These are phyloP conservation scores for Vanrija sp. DNA, from an alignment of 1,284 basidiomycete genomes.

Conservation along the genomic window DNA sequence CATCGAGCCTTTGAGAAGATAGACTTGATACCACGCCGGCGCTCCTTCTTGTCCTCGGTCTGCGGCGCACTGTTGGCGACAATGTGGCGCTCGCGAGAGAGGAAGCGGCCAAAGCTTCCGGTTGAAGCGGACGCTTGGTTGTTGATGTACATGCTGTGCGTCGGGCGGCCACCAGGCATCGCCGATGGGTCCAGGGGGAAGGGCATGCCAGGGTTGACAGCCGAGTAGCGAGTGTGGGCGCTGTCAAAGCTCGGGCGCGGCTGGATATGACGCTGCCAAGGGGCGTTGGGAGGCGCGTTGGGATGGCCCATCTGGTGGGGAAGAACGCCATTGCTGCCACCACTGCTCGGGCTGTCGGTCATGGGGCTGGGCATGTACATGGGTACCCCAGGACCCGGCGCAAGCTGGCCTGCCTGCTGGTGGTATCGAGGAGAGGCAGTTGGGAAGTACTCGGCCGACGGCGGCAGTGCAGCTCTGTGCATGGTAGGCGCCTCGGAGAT, in stretches of 20 bases:
- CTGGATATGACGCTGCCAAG: conserved; percentile 9
- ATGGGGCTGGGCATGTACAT: no score
- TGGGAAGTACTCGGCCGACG: conserved; percentile 18
- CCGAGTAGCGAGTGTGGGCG: no score
- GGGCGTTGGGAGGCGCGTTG: no score
- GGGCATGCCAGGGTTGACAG: no score
- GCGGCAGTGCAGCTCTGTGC: conserved; percentile 11
- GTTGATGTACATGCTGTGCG: conserved; percentile 33
- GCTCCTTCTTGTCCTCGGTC: conserved; percentile 16
- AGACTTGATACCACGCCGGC: conserved; percentile 17
- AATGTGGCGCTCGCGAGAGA: conserved; percentile 1
- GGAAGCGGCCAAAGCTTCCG: conserved; percentile 22
- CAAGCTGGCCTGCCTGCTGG: background rate
- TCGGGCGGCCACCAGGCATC: conserved; percentile 9
- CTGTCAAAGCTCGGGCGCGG: conserved; percentile 18
- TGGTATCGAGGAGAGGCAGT: conserved; percentile 17
- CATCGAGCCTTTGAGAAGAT: conserved; percentile 13
- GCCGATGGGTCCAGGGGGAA: background rate
- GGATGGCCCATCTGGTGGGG: no score
- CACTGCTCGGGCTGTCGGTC: no score
- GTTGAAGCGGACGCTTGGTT: conserved; percentile 18
- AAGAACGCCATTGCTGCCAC: no score
- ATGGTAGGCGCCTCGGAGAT: conserved; percentile 6
- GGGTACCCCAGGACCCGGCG: no score
- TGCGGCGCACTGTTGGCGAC: conserved; percentile 6